phyloP scores from a whole-genome alignment of 2,329 filamentous ascomycete species.

The Paraphaeosphaeria sporulosa region DNA sequence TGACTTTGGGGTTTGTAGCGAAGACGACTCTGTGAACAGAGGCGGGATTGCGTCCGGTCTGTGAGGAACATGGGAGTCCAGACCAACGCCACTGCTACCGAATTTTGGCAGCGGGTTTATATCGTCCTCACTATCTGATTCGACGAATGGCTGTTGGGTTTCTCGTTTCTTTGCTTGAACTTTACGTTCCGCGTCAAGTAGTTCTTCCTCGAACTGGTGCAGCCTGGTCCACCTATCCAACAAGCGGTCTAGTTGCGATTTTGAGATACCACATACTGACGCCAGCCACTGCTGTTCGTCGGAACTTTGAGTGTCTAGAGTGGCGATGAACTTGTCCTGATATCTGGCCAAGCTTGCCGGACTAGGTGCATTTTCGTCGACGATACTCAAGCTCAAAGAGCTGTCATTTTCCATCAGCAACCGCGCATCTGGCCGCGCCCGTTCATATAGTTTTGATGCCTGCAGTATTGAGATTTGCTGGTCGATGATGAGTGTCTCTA shows the following conservation, averaged over 20 bases:
- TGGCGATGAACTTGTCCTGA: slow-evolving; percentile 36
- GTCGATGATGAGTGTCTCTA: slow-evolving; percentile 49
- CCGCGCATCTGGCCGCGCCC: slow-evolving; percentile 21
- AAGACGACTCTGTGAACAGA: slow-evolving; percentile 36
- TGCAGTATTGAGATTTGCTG: slow-evolving; percentile 48
- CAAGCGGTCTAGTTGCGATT: slow-evolving; percentile 35
- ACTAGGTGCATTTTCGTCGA: slow-evolving; percentile 18
- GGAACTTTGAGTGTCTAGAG: slow-evolving; percentile 30
- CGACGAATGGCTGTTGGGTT: slow-evolving; percentile 42
- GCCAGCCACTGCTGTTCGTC: slow-evolving; percentile 33
- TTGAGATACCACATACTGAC: slow-evolving; percentile 32
- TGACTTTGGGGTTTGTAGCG: slow-evolving; percentile 31
- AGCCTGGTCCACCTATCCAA: slow-evolving; percentile 44
- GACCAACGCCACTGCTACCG: slow-evolving; percentile 18
- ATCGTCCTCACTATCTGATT: slow-evolving; percentile 46
- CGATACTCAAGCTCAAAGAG: slow-evolving; percentile 33
- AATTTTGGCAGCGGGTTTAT: slow-evolving; percentile 20
- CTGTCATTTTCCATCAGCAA: slow-evolving; percentile 42
- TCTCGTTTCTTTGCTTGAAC: slow-evolving; percentile 33
- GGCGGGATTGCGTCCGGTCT: slow-evolving; percentile 35
- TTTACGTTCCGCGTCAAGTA: slow-evolving; percentile 34
- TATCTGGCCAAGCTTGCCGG: slow-evolving; percentile 37
- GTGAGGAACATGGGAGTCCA: slow-evolving; percentile 19
- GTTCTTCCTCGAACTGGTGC: slow-evolving; percentile 38
- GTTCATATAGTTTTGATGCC: slow-evolving; percentile 30